Evolutionary conservation across 2,329 filamentous ascomycete species (phyloP).

Genomic region (Trichoderma hamatum): DNA sequence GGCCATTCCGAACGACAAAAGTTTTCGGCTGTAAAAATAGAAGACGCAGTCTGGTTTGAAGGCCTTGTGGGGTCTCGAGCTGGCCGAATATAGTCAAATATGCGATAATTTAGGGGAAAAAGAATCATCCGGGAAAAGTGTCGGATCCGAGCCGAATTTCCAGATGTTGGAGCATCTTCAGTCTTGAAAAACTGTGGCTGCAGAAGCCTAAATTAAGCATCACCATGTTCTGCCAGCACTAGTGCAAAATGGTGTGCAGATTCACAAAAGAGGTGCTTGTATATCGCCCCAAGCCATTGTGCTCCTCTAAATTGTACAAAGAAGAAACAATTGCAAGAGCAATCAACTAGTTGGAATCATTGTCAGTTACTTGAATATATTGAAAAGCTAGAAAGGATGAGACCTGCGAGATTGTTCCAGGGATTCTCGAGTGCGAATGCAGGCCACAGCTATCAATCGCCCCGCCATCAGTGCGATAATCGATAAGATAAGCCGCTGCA

Average conservation of each 20-base stretch:
- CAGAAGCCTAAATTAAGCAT: neutral
- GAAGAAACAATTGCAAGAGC: too few relatives aligned
- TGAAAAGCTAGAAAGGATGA: neutral
- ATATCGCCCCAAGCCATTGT: neutral
- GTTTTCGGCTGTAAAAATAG: neutral
- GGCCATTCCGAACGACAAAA: neutral
- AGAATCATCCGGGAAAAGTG: rapidly evolving
- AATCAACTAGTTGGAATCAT: too few relatives aligned
- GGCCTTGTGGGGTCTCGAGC: neutral
- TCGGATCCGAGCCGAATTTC: neutral
- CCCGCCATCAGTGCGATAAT: conserved; percentile 23
- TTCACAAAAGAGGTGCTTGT: neutral
- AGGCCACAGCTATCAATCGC: neutral
- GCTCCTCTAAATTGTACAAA: neutral
- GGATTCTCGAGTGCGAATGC: neutral
- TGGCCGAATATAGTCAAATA: neutral
- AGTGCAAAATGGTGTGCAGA: neutral
- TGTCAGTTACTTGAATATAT: too few relatives aligned
- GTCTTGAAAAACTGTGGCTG: neutral
- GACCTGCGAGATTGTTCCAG: neutral
- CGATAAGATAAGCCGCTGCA: conserved; percentile 25
- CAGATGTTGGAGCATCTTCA: neutral
- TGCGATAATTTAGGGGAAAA: too few relatives aligned
- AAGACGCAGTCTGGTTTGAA: neutral
- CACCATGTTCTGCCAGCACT: neutral